Conservation (phyloP, 345 rosid species). For the Viola odorata region DNA sequence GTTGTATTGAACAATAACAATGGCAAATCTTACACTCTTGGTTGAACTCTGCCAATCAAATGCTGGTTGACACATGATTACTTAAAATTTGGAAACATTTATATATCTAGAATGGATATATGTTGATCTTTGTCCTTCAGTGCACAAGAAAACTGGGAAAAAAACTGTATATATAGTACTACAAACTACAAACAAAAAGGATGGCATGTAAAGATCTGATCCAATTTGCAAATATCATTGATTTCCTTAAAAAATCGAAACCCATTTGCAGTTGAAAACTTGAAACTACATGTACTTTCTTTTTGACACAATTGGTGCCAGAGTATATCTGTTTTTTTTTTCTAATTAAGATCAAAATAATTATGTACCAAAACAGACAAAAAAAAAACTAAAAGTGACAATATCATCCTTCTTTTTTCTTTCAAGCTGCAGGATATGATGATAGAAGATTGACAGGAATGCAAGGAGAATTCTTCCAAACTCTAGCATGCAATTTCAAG, state of each 20-base stretch:
- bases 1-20: no score
- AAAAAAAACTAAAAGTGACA: background rate
- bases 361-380: background rate
- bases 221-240: background rate
- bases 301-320: background rate
- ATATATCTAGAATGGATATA: no score
- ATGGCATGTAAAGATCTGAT: background rate
- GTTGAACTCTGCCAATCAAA: no score
- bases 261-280: background rate
- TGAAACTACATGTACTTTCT: background rate
- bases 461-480: slow-evolving; percentile 43
- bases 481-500: slow-evolving; percentile 34
- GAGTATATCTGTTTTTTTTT: background rate
- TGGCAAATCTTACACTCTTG: no score
- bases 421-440: slow-evolving; percentile 29
- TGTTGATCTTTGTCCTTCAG: no score
- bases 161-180: background rate
- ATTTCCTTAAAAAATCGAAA: slow-evolving; percentile 3
- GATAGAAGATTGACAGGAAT: slow-evolving; percentile 26
- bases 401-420: background rate
- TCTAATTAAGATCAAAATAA: background rate
- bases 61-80: no score
- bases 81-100: no score
- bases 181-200: background rate
- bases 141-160: background rate